phyloP scores from a whole-genome alignment of 148 eudicot species.

The Rhododendron williamsianum region DNA sequence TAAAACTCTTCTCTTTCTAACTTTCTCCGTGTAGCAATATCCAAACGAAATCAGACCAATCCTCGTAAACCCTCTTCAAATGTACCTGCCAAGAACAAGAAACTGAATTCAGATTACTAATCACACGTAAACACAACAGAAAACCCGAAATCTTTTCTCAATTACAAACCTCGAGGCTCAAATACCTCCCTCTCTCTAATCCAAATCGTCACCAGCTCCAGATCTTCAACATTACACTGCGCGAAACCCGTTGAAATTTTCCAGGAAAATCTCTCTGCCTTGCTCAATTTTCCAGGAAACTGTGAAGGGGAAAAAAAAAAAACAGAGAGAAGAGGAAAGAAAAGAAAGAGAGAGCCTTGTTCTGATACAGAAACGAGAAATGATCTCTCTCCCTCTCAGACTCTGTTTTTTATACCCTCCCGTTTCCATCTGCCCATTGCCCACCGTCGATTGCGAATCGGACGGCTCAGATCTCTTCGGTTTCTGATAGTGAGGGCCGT shows the following conservation, averaged over 20 bases:
- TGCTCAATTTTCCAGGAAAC: constrained; percentile 9
- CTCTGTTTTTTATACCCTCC: constrained; percentile 40
- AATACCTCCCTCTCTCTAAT: background rate
- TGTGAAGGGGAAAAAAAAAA: background rate
- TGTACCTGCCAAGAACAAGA: constrained; percentile 9
- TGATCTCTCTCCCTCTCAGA: constrained; percentile 27
- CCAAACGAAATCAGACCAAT: background rate
- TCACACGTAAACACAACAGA: background rate
- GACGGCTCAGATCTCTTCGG: constrained; percentile 19
- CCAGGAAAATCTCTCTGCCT: background rate
- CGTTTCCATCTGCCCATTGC: constrained; percentile 23
- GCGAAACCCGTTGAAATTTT: background rate
- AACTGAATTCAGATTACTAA: constrained; percentile 8
- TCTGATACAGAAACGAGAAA: constrained; percentile 17
- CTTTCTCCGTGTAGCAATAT: background rate
- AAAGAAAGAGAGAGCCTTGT: background rate
- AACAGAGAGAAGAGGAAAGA: background rate
- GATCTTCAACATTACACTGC: constrained; percentile 23
- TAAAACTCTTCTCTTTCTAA: background rate
- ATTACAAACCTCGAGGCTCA: background rate
- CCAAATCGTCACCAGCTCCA: background rate
- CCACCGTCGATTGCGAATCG: constrained; percentile 22
- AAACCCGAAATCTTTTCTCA: background rate
- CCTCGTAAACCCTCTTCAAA: background rate
- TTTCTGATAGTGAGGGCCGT: constrained; percentile 16